Evolutionary conservation across 2,329 filamentous ascomycete genomes (phyloP).

Genomic region (Fusarium dimerum): DNA sequence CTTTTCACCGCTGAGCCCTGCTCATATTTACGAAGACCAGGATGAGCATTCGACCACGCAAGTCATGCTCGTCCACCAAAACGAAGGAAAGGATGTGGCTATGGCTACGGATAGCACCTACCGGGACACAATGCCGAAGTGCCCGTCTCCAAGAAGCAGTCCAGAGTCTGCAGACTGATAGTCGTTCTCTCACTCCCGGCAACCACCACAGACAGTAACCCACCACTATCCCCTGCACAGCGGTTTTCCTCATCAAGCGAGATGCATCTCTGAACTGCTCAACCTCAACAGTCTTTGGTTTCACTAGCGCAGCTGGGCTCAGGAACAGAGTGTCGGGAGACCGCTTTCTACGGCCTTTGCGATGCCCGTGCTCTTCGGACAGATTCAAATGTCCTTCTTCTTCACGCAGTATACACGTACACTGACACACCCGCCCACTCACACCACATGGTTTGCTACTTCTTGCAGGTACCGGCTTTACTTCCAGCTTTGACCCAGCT

Average conservation of each 20-base stretch:
- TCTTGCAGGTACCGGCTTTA: too few relatives aligned
- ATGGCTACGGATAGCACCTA: background rate
- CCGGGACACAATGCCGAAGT: background rate
- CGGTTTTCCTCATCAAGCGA: conserved; percentile 28
- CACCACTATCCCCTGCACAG: conserved; percentile 17
- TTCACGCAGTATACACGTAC: background rate
- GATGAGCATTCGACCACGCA: too few relatives aligned
- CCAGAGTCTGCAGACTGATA: conserved; percentile 4
- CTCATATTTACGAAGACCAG: too few relatives aligned
- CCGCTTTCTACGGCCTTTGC: conserved; percentile 10
- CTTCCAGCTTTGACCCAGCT: background rate
- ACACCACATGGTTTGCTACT: background rate
- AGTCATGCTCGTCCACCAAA: too few relatives aligned
- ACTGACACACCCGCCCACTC: background rate
- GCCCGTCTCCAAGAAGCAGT: background rate
- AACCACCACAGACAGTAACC: conserved; percentile 6
- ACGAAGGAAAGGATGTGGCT: too few relatives aligned
- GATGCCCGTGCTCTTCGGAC: conserved; percentile 6
- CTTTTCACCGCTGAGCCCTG: too few relatives aligned
- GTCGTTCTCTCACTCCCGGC: conserved; percentile 17
- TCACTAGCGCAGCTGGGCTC: conserved; percentile 8
- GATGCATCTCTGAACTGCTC: conserved; percentile 25
- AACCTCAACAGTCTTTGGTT: conserved; percentile 7
- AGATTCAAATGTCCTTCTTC: background rate
- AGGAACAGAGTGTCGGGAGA: conserved; percentile 22